Conservation (phyloP, 2,329 filamentous ascomycete species). For the Scleromitrula shiraiana region DNA sequence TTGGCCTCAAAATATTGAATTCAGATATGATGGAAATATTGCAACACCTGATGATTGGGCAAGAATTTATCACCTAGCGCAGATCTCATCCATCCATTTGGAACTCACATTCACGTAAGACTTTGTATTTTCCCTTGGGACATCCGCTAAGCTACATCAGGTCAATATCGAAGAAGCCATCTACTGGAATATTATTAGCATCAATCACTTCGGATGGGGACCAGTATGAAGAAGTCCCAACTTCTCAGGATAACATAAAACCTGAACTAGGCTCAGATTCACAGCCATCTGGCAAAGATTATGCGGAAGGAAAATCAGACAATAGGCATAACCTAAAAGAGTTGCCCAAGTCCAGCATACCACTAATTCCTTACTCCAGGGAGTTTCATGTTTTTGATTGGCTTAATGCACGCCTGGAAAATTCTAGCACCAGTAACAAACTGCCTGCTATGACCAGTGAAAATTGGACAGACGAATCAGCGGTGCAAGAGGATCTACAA, state of each 20-base stretch:
- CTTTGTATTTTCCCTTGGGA: background rate
- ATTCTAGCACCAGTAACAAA: background rate
- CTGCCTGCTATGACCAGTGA: background rate
- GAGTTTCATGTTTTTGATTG: background rate
- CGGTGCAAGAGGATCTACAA: background rate
- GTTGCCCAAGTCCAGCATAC: background rate
- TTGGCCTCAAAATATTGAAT: background rate
- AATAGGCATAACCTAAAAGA: background rate
- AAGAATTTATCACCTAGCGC: background rate
- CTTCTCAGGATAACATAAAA: too few relatives aligned
- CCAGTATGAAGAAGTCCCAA: background rate
- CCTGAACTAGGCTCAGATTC: too few relatives aligned
- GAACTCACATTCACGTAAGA: background rate
- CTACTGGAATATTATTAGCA: background rate
- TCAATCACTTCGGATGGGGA: background rate
- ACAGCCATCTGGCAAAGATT: too few relatives aligned
- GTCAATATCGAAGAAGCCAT: background rate
- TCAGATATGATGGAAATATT: background rate
- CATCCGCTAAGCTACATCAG: too few relatives aligned
- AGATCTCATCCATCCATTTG: background rate
- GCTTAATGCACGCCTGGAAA: background rate
- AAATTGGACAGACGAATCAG: background rate
- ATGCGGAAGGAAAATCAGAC: background rate
- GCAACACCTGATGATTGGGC: background rate
- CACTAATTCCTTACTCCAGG: too few relatives aligned